Evolutionary conservation across 2,329 filamentous ascomycete genomes (phyloP).

Genomic region (Zasmidium citrigriseum): DNA sequence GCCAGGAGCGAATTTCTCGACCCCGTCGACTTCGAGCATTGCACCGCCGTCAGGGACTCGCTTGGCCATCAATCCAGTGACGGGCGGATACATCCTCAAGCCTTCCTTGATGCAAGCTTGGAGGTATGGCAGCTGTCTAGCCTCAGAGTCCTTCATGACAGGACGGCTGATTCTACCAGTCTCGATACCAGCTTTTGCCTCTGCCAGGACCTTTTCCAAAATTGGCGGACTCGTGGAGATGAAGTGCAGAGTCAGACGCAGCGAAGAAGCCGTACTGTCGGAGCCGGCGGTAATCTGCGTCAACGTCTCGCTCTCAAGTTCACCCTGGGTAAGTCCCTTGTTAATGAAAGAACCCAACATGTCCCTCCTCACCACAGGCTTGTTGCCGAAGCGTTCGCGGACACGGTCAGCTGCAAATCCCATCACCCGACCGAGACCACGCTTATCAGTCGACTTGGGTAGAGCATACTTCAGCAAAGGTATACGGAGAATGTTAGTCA

Average conservation of each 20-base stretch:
- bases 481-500: conserved; percentile 44
- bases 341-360: conserved; percentile 58
- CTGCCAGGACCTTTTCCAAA: conserved; percentile 46
- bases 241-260: conserved; percentile 56
- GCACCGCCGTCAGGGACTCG: conserved; percentile 37
- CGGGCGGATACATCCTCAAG: conserved; percentile 47
- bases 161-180: conserved; percentile 43
- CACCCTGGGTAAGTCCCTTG: conserved; percentile 44
- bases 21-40: conserved; percentile 36
- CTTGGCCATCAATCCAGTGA: conserved; percentile 42
- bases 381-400: conserved; percentile 47
- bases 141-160: conserved; percentile 52
- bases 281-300: conserved; percentile 57
- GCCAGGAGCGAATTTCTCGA: conserved; percentile 37
- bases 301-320: conserved; percentile 47
- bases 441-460: conserved; percentile 51
- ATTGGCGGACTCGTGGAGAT: conserved; percentile 54
- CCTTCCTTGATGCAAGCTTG: conserved; percentile 51
- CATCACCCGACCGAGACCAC: conserved; percentile 40
- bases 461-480: conserved; percentile 45
- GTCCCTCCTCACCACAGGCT: conserved; percentile 48
- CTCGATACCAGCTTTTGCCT: conserved; percentile 46
- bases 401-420: conserved; percentile 50
- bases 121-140: conserved; percentile 46
- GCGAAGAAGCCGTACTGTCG: conserved; percentile 58